Evolutionary conservation across 306 rosid genomes (phyloP).

Genomic region (Hylodesmum podocarpum): DNA sequence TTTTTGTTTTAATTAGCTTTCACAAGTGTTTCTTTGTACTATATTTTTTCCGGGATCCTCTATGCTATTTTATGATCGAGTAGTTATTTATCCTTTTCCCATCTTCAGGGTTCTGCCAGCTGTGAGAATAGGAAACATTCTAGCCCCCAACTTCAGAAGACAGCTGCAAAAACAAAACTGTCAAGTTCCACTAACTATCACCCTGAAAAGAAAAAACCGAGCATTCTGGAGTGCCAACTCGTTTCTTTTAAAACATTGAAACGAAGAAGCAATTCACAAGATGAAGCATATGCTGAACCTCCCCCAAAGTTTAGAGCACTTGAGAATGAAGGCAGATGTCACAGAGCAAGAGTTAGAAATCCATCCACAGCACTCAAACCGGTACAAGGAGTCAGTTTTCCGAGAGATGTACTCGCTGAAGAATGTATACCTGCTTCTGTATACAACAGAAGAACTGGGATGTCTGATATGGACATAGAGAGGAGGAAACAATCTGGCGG

Average conservation of each 20-base stretch:
- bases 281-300: conserved; percentile 53
- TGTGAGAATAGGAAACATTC: conserved; percentile 46
- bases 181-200: conserved; percentile 28
- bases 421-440: conserved; percentile 43
- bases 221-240: conserved; percentile 35
- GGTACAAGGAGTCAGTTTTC: conserved; percentile 50
- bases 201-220: conserved; percentile 35
- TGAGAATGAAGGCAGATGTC: conserved; percentile 54
- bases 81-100: conserved; percentile 31
- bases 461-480: conserved; percentile 42
- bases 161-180: conserved; percentile 38
- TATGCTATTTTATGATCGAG: conserved; percentile 20
- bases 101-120: conserved; percentile 57
- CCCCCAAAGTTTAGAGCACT: conserved; percentile 56
- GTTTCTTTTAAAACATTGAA: conserved; percentile 55
- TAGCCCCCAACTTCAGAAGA: conserved; percentile 46
- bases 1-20: conserved; percentile 1
- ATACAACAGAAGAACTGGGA: conserved; percentile 40
- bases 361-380: conserved; percentile 36
- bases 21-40: not conserved
- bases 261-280: conserved; percentile 55
- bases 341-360: conserved; percentile 45
- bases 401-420: conserved; percentile 48
- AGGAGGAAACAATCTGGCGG: conserved; percentile 50
- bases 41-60: conserved; percentile 3